Evolutionary conservation across 306 rosid species (phyloP), one percentile per base, ranked within the genome.

Genomic region (Vicia sativa): DNA sequence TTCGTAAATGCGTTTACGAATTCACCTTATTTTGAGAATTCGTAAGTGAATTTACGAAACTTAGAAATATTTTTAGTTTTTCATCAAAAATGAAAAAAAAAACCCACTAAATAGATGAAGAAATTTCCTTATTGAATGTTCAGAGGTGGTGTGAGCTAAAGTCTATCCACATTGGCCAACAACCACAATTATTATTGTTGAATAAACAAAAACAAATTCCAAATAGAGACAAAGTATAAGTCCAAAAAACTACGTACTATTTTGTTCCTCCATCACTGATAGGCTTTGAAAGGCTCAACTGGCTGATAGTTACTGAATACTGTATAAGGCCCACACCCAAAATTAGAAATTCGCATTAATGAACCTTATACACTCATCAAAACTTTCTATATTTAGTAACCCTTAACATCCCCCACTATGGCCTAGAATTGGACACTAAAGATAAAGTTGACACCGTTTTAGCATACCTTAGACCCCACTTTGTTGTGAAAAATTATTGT

Each of bases 361-460:
- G 43, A 35, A 8, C 42, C 13, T 56, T 49, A 12, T 54, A 42
- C 74, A 34, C 67, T 57, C 38, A 64, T 65, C 28, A 77, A 69
- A 37, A 26, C 77, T 73, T 77, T 68, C 85, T 54, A 4, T 41
- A 58, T 73, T 12, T 13, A 74, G 79, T 29, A 63, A 64, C 54
- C 65, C 72, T 56, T 21, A 44, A 8, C 78, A 28, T 7, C 66
- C 77, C 35, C 75, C 74, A 63, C 39, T 62, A 14, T 26, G 62
- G 11, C 11, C 61, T 58, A 48, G 28, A 49, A 67, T 49, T 67
- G 74, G 76, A 62, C 74, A 34, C 74, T 38, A 44, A 19, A 4
- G 73, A 62, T 25, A 11, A 14, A 29, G 55, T 66, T 15, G 67
- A 34, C 76, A 58, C 77, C 50, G n/a, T 66, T 28, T 7, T 23